phyloP scores from a whole-genome alignment of 1,139 yeast species.

The Yamadazyma mexicana region DNA sequence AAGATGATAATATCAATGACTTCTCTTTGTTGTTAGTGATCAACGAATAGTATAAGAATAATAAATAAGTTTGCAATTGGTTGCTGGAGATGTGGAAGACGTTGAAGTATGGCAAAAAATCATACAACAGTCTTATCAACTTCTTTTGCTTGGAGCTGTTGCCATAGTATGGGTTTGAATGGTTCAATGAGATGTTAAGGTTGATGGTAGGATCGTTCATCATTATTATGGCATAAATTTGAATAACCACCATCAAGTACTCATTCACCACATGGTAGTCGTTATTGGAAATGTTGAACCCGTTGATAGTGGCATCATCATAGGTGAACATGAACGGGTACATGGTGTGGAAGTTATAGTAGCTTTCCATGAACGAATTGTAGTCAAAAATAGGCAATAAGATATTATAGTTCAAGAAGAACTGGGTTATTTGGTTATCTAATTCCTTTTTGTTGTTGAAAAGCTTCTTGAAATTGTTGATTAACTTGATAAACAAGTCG shows the following conservation, averaged over 20 bases:
- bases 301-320: slow-evolving; percentile 51
- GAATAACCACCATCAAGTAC: slow-evolving; percentile 46
- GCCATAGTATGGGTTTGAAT: slow-evolving; percentile 36
- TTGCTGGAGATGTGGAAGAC: slow-evolving; percentile 43
- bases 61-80: slow-evolving; percentile 44
- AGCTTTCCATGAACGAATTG: slow-evolving; percentile 54
- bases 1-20: slow-evolving; percentile 41
- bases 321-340: slow-evolving; percentile 53
- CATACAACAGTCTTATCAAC: slow-evolving; percentile 40
- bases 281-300: slow-evolving; percentile 50
- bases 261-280: slow-evolving; percentile 54
- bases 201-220: slow-evolving; percentile 49
- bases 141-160: slow-evolving; percentile 18
- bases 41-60: slow-evolving; percentile 44
- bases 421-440: slow-evolving; percentile 54
- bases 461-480: slow-evolving; percentile 47
- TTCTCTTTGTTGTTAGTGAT: slow-evolving; percentile 49
- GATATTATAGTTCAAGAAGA: slow-evolving; percentile 56
- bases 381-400: slow-evolving; percentile 65
- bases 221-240: slow-evolving; percentile 48
- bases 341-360: slow-evolving; percentile 58
- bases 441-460: slow-evolving; percentile 46
- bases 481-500: slow-evolving; percentile 45
- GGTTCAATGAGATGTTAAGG: slow-evolving; percentile 41
- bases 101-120: slow-evolving; percentile 48